These are phyloP conservation scores for Agrocybe praecox DNA, from an alignment of 768 basidiomycete genomes.

Conservation along the genomic window DNA sequence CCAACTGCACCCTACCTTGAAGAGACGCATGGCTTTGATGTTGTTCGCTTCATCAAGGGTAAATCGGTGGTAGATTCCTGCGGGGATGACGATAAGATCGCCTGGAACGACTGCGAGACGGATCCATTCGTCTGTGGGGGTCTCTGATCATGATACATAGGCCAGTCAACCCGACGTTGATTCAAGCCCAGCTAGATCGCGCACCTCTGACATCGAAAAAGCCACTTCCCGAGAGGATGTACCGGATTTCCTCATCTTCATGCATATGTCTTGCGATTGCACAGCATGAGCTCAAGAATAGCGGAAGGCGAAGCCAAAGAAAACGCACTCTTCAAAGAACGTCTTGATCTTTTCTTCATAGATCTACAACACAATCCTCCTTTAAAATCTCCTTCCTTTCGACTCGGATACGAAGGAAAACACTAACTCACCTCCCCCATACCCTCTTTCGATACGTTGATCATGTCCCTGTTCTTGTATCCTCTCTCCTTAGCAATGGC, in stretches of 20 bases:
- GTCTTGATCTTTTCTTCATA: slow-evolving; percentile 83
- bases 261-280: slow-evolving; percentile 75
- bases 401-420: not conserved
- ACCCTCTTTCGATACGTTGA: slow-evolving; percentile 76
- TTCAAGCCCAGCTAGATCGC: slow-evolving; percentile 15
- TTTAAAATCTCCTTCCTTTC: not conserved
- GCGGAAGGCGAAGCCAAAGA: not conserved
- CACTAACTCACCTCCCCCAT: slow-evolving; percentile 65
- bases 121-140: slow-evolving; percentile 76
- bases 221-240: slow-evolving; percentile 82
- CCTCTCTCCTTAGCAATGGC: slow-evolving; percentile 64
- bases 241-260: slow-evolving; percentile 95
- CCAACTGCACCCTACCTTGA: slow-evolving; percentile 61
- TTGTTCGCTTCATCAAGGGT: slow-evolving; percentile 78
- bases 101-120: slow-evolving; percentile 74
- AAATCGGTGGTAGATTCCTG: slow-evolving; percentile 95
- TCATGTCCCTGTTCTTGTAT: slow-evolving; percentile 85
- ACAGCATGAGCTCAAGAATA: not conserved
- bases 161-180: not conserved
- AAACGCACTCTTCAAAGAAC: slow-evolving; percentile 83
- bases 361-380: slow-evolving; percentile 24
- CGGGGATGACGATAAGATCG: slow-evolving; percentile 85
- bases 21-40: slow-evolving; percentile 80
- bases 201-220: slow-evolving; percentile 91
- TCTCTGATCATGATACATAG: slow-evolving; percentile 44